These are phyloP conservation scores for Clausena lansium DNA, from an alignment of 345 rosid species.

Conservation along the genomic window DNA sequence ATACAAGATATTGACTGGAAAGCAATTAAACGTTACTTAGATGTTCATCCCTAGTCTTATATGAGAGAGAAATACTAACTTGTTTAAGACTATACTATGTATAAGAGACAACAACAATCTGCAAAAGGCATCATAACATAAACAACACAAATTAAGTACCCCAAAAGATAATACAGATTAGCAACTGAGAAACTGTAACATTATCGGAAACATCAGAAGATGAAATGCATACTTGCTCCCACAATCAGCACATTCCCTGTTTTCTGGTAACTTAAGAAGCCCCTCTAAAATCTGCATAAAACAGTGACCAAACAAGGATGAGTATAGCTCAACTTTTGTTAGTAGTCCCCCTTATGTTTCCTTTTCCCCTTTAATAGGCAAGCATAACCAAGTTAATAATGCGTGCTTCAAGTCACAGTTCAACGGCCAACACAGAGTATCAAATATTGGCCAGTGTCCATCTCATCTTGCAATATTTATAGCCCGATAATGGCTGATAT, in stretches of 20 bases:
- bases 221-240: conserved; percentile 38
- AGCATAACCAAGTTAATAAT: neutral
- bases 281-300: conserved; percentile 49
- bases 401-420: neutral
- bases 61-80: neutral
- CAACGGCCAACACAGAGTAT: neutral
- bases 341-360: neutral
- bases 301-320: neutral
- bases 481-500: neutral
- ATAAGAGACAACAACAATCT: neutral
- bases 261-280: conserved; percentile 53
- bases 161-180: neutral
- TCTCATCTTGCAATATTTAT: neutral
- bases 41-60: neutral
- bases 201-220: neutral
- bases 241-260: conserved; percentile 62
- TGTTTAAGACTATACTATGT: neutral
- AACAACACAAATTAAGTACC: neutral
- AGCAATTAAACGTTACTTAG: neutral
- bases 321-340: too few relatives aligned
- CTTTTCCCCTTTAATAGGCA: neutral
- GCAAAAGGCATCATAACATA: neutral
- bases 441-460: neutral
- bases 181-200: neutral
- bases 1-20: neutral